phyloP scores from a whole-genome alignment of 352 stramenopile species.

The Phytophthora quininea region DNA sequence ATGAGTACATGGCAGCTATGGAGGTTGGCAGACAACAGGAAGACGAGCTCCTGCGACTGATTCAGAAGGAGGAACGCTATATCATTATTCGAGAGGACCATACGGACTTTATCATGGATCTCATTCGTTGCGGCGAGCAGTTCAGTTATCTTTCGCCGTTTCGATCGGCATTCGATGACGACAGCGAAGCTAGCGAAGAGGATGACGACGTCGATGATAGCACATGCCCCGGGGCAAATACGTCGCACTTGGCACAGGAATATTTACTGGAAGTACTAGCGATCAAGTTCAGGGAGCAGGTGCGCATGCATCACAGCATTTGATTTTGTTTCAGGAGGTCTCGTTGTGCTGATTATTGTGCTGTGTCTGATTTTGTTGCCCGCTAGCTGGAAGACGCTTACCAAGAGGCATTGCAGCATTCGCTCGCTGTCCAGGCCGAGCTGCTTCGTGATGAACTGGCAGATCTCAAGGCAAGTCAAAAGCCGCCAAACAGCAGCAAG shows the following conservation, averaged over 20 bases:
- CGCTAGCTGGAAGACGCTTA: slow-evolving; percentile 74
- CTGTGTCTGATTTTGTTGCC: slow-evolving; percentile 10
- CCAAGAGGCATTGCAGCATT: slow-evolving; percentile 79
- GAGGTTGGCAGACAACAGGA: slow-evolving; percentile 72
- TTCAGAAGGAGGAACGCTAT: slow-evolving; percentile 82
- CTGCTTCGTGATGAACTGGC: slow-evolving; percentile 75
- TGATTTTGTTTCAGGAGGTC: neutral
- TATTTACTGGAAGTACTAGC: slow-evolving; percentile 80
- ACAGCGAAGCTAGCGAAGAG: slow-evolving; percentile 51
- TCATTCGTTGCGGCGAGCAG: slow-evolving; percentile 80
- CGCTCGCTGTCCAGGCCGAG: slow-evolving; percentile 73
- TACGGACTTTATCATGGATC: slow-evolving; percentile 80
- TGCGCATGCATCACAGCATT: slow-evolving; percentile 18
- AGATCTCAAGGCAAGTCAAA: slow-evolving; percentile 67
- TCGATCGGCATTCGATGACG: slow-evolving; percentile 41
- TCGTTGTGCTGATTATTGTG: slow-evolving; percentile 17
- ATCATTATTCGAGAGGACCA: slow-evolving; percentile 87
- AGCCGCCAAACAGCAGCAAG: slow-evolving; percentile 46
- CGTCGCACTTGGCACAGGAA: slow-evolving; percentile 76
- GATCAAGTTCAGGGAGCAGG: slow-evolving; percentile 84
- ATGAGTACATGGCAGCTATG: slow-evolving; percentile 69
- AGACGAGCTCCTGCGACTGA: slow-evolving; percentile 73
- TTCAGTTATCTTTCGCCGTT: slow-evolving; percentile 72
- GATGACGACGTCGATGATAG: slow-evolving; percentile 68
- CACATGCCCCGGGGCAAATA: slow-evolving; percentile 77